phyloP scores from a whole-genome alignment of 176 grass and related monocot genomes.

The Tuctoria greenei region DNA sequence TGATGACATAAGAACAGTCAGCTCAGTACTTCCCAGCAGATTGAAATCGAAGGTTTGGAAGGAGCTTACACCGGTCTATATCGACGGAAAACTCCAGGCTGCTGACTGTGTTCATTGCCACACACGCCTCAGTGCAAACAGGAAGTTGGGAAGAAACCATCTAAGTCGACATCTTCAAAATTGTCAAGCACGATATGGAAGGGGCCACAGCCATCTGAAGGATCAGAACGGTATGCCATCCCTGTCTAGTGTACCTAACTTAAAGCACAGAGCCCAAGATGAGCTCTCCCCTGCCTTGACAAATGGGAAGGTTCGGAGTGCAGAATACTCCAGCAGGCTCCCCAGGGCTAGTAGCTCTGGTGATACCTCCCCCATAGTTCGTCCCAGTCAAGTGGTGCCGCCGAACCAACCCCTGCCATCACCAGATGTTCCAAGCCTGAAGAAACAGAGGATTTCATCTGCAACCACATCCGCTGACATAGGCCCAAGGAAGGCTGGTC shows the following conservation, averaged over 20 bases:
- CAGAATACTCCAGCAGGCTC: conserved; percentile 44
- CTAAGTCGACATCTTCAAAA: conserved; percentile 51
- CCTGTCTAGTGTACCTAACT: conserved; percentile 28
- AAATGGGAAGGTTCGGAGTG: conserved; percentile 53
- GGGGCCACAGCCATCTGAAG: neutral
- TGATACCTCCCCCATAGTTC: conserved; percentile 12
- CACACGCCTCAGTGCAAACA: conserved; percentile 56
- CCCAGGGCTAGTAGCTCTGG: conserved; percentile 24
- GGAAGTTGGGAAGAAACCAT: conserved; percentile 47
- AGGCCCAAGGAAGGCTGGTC: conserved; percentile 31
- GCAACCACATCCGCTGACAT: conserved; percentile 23
- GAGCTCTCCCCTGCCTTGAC: conserved; percentile 55
- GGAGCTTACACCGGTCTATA: conserved; percentile 42
- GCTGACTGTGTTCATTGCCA: conserved; percentile 52
- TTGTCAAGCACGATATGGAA: conserved; percentile 41
- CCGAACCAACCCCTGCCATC: conserved; percentile 29
- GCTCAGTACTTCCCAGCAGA: conserved; percentile 36
- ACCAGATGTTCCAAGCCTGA: conserved; percentile 31
- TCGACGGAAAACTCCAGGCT: conserved; percentile 43
- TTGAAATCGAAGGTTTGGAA: conserved; percentile 60
- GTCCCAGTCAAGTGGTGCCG: conserved; percentile 40
- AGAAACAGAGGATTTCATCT: conserved; percentile 40
- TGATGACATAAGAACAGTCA: conserved; percentile 1
- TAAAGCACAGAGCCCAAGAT: conserved; percentile 37
- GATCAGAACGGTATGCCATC: conserved; percentile 14